Evolutionary conservation across 345 rosid species (phyloP), one percentile per base, ranked within the genome.

Genomic region (Combretum micranthum): DNA sequence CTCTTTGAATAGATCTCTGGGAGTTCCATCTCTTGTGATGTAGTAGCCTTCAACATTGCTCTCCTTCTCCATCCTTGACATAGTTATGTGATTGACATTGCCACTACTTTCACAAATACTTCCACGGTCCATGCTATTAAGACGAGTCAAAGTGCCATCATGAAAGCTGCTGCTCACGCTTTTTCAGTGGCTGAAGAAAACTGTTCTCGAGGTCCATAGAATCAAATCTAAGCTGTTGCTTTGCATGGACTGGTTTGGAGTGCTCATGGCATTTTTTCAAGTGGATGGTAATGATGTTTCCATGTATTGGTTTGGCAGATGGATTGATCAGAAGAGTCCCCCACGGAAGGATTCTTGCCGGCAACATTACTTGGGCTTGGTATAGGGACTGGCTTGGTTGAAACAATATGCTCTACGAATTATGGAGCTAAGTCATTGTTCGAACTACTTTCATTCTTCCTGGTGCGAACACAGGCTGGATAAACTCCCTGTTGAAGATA

Each of bases 151-250:
- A 26, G 77, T 64, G 32, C 77, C 88, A 69, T 82, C 80, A 60
- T 80, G 78, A 64, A 77, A 77, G 62, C 86, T 82, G 55, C 88
- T 81, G 69, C 62, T 75, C 56, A 69, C 81, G 66, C 92, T 83
- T 67, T 80, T 84, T 86, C 85, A 12, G 83, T 70, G 39, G 74
- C 68, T 10, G 85, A 65, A 59, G 84, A 81, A 53, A 76, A 52
- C 60, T 68, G 72, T 57, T 81, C 83, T 57, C 70, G 76, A 53
- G 90, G 47, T 84, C 88, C 57, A 58, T 6, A 26, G 72, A 59
- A 49, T 77, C 73, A 50, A 70, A 53, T 46, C 50, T 72, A 26
- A 69, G 53, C 15, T 74, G 79, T 25, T 49, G 62, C 63, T 68
- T 67, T 73, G 68, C 37, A 44, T 44, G 20, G 63, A 53, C 15